Conservation (phyloP, 345 rosid species). For the sweet orange (Citrus sinensis) region DNA sequence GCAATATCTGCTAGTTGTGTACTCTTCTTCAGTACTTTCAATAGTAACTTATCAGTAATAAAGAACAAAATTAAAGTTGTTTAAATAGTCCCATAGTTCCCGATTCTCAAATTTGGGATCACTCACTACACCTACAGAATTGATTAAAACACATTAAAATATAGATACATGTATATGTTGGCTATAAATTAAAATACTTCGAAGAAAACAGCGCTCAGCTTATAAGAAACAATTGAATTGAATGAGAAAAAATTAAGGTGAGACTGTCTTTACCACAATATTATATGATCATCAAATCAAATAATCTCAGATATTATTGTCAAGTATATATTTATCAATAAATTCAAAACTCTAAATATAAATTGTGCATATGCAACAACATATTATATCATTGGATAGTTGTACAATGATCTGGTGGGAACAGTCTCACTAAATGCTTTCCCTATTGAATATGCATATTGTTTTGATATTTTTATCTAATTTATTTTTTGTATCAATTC, state of each 20-base stretch:
- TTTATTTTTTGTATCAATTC: not conserved
- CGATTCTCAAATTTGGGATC: not conserved
- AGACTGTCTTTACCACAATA: not conserved
- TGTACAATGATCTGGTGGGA: not conserved
- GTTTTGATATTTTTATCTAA: too few species aligned
- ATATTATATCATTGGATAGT: not conserved
- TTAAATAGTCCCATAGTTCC: not conserved
- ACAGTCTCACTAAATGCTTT: not conserved
- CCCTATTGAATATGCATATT: not conserved
- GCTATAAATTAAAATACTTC: not conserved
- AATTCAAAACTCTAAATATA: not conserved
- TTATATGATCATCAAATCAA: not conserved
- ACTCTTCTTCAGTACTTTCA: too few species aligned
- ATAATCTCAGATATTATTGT: not conserved
- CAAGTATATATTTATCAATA: not conserved
- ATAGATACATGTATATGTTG: not conserved
- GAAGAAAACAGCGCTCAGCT: not conserved
- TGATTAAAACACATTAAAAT: not conserved
- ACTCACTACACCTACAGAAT: not conserved
- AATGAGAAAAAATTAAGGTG: too few species aligned
- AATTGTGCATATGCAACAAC: not conserved
- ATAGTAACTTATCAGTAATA: not conserved
- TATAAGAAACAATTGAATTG: not conserved
- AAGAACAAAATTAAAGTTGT: not conserved
- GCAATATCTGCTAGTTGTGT: too few species aligned